Evolutionary conservation across 306 rosid genomes (phyloP).

Genomic region (Rosa rugosa): DNA sequence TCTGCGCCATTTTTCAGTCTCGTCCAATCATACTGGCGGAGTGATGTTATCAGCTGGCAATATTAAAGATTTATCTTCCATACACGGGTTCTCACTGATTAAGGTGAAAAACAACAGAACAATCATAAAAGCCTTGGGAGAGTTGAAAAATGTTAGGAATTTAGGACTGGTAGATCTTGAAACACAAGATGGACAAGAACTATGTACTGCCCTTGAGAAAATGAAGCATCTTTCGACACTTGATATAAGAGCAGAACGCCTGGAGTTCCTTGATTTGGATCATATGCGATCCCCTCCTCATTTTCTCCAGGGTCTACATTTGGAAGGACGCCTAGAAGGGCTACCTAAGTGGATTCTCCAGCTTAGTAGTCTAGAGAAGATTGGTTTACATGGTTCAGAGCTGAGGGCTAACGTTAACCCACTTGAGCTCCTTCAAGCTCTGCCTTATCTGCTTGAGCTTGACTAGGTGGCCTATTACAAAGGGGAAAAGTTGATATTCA

Average conservation of each 20-base stretch:
- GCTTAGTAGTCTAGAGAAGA: background rate
- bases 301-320: background rate
- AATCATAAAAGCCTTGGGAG: background rate
- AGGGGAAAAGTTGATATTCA: background rate
- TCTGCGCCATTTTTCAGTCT: constrained; percentile 11
- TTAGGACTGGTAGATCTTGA: background rate
- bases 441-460: constrained; percentile 12
- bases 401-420: background rate
- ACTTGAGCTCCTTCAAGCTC: background rate
- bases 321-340: background rate
- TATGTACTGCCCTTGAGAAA: background rate
- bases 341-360: background rate
- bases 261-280: constrained; percentile 2
- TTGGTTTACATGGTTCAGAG: background rate
- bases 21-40: background rate
- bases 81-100: constrained; percentile 11
- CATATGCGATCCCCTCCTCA: background rate
- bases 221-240: constrained; percentile 5
- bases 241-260: background rate
- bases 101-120: background rate
- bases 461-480: background rate
- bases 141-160: background rate
- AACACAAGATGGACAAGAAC: background rate
- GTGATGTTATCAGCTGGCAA: background rate
- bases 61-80: background rate